Base-by-base conservation (phyloP, 352 stramenopile species). In the Phytophthora aleatoria region DNA sequence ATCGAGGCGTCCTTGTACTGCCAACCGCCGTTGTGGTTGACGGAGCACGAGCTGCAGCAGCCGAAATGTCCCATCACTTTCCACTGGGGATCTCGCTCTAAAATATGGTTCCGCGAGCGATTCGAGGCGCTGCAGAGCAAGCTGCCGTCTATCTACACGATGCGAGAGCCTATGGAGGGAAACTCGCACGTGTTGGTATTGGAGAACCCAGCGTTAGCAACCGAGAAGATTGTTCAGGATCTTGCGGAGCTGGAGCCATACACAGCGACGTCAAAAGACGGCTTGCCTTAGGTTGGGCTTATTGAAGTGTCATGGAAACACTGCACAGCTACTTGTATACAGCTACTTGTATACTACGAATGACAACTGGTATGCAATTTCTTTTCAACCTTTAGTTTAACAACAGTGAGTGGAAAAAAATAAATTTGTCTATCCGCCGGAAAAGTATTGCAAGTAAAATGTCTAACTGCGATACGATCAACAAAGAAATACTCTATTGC, bases 1-100 rank as follows among this genome's bases (percentile, higher is more conserved):
- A 67, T 81, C 16, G 77, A 85, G 44, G 71, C 77, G 6, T 81
- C 71, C 1, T 24, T 85, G n/a, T 85, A 83, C 41, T 77, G 63
- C 36, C 71, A 76, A 27, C 55, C 54, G 15, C 68, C 66, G 7
- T 38, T 85, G 57, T 68, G 55, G 44, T 28, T 87, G 35, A 79
- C 50, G 8, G 56, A 77, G 3, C 52, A 73, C n/a, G 64, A 86
- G 52, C 47, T 77, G 15, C 47, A 62, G 35, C 63, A 69, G 11
- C 72, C 79, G 2, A 67, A 71, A 36, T 85, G 78, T 24, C 64
- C 39, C 6, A 74, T 83, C 55, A 67, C 61, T 30, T 78, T 86
- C 45, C 67, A 82, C 42, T 73, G 79, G 50, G 81, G 79, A 30
- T 74, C 30, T 15, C 79, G 75, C 44, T 72, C 79, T 3, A 76